Evolutionary conservation across 2,329 filamentous ascomycete species (phyloP), one percentile per base, ranked within the genome.

Genomic region (Fusarium siculi): DNA sequence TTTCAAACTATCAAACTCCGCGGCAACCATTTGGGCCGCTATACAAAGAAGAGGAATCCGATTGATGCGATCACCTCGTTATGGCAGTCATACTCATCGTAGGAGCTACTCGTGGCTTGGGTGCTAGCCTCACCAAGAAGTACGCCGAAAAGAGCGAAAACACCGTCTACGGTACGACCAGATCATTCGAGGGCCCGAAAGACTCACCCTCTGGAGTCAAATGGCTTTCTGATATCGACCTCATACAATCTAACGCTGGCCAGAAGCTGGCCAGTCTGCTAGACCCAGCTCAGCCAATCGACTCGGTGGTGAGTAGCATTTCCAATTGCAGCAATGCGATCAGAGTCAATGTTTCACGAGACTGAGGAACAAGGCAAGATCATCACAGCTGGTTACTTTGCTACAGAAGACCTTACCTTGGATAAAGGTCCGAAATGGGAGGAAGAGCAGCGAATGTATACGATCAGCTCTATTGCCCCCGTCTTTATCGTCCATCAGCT

Each of bases 371-470:
- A 66, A 56, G 42, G 21, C 63, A 66, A 91, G 78, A 88, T 93
- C 76, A 89, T 94, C 74, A 90, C 89, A 6, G 92, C 92, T 0
- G 92, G 92, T 12, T 90, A 91, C 79, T 94, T 94, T 76, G 86
- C 85, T 25, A 90, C 88, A 5, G 92, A 94, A 75, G 87, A 89
- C 68, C 89, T 93, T 65, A 77, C 75, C 23, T 82, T 86, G 57
- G 85, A 83, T 14, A 82, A 83, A 63, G 85, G 89, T 4, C 91
- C 91, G 1, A 87, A 90, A 69, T 93, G 90, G 86, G 87, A 89
- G 34, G 88, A 90, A 37, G 85, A 94, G 80, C 85, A 93, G 55
- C 87, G 85, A 70, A 94, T 93, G 90, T 94, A 94, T 80, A 92
- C 89, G 49, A 91, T 86, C 10, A 91, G 87, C 61, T 86, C 89